phyloP scores from a whole-genome alignment of 768 basidiomycete species.

The Amanita phalloides region DNA sequence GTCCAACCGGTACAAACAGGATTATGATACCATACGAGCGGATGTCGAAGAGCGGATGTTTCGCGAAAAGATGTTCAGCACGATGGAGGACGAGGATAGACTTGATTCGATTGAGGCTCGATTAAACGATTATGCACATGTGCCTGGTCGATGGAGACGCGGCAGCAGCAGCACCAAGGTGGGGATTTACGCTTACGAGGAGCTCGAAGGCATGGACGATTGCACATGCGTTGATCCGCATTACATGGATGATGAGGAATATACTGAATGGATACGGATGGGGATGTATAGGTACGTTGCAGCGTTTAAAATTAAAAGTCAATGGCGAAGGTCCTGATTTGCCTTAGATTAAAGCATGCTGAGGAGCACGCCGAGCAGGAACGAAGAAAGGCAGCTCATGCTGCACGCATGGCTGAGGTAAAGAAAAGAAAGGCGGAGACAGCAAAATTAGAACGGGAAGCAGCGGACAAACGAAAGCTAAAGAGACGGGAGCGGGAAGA shows the following conservation, averaged over 20 bases:
- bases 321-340: not conserved
- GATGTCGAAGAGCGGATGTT: constrained; percentile 59
- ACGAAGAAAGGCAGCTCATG: constrained; percentile 40
- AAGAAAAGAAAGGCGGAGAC: constrained; percentile 46
- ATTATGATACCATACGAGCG: constrained; percentile 37
- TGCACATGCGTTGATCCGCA: constrained; percentile 32
- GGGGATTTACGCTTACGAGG: constrained; percentile 12
- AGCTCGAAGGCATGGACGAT: constrained; percentile 21
- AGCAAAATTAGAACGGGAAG: constrained; percentile 34
- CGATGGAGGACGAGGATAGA: constrained; percentile 63
- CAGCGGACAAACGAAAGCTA: constrained; percentile 39
- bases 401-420: constrained; percentile 41
- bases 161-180: constrained; percentile 14
- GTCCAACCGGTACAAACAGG: constrained; percentile 18
- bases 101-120: constrained; percentile 51
- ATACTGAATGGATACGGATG: constrained; percentile 74
- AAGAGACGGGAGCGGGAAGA: constrained; percentile 38
- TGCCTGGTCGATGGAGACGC: constrained; percentile 60
- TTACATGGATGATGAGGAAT: constrained; percentile 77
- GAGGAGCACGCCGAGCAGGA: constrained; percentile 55
- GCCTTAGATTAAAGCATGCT: constrained; percentile 52
- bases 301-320: not conserved
- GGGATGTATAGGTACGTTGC: constrained; percentile 74
- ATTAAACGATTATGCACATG: constrained; percentile 58
- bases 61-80: constrained; percentile 62